Evolutionary conservation across 495 filamentous ascomycete species (phyloP).

Genomic region (Annulohypoxylon nitens): DNA sequence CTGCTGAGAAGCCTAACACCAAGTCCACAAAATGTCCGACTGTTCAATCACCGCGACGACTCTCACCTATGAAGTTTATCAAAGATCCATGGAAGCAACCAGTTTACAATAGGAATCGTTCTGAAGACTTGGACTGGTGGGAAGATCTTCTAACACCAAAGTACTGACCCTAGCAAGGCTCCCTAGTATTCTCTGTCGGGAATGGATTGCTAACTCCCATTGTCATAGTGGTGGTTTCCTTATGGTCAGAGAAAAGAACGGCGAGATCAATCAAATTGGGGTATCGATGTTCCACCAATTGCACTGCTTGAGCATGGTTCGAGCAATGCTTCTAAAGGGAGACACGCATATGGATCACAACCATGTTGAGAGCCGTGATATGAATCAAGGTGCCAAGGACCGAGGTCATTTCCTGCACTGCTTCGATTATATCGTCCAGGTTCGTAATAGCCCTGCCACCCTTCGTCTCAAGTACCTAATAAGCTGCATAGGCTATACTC

Average conservation of each 20-base stretch:
- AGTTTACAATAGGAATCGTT: neutral
- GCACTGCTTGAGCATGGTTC: slow-evolving; percentile 1
- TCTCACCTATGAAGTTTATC: neutral
- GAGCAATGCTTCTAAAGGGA: neutral
- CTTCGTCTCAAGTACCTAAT: neutral
- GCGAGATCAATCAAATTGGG: neutral
- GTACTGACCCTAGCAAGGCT: too few species aligned
- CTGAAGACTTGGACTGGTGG: neutral
- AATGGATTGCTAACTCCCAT: too few species aligned
- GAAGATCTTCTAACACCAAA: neutral
- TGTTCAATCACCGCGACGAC: neutral
- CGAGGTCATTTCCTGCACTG: slow-evolving; percentile 6
- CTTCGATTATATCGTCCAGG: slow-evolving; percentile 8
- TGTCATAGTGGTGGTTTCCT: neutral
- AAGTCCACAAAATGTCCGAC: neutral
- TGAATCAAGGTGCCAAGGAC: neutral
- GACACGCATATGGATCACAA: neutral
- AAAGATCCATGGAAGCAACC: slow-evolving; percentile 4
- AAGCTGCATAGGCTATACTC: neutral
- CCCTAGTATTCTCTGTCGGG: too few species aligned
- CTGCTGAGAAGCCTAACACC: neutral
- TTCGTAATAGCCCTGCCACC: neutral
- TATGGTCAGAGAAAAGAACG: neutral
- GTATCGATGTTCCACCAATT: slow-evolving; percentile 12
- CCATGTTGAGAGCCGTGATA: neutral